Base-by-base conservation (phyloP, 768 basidiomycete species). In the Candolleomyces aberdarensis region DNA sequence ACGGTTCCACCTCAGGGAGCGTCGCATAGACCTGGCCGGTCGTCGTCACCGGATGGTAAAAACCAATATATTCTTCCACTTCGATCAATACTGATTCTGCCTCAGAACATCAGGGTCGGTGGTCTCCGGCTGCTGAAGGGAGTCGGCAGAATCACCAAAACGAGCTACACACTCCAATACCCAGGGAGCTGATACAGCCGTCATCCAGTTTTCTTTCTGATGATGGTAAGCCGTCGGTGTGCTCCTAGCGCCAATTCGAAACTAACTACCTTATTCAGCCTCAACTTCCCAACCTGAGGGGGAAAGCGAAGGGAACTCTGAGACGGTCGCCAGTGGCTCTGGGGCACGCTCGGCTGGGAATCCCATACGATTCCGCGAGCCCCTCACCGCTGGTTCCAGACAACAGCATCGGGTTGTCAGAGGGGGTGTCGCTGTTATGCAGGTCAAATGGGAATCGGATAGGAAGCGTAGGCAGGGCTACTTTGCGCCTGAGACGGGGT, bases 391-490 rank as follows among this genome's bases (percentile, higher is more conserved):
- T 3, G 32, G 19, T n/a, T 62, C 61, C 14, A 43, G 61, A 11
- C 49, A 53, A 31, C 56, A 62, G 32, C 61, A 56, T 9, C 55
- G 55, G 26, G 56, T 62, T 17, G 47, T 57, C 32, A 51, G 36
- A 53, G 59, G 66, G 7, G 65, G 64, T 13, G 40, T 62, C 20
- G 32, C 66, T 20, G 49, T 62, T 40, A 62, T 69, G 19, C 69
- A 68, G 29, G 65, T 73, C 19, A 73, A 73, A 58, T 73, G 72
- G 72, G 72, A 73, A 47, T 70, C 68, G 2, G 72, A 73, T 39
- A 60, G 72, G 46, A 73, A 73, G 60, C 71, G 72, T 50, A 62
- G 72, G 53, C 72, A 73, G 55, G 72, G 71, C 10, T 73, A 73
- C 50, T 71, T 70, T 59, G 66, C 72, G 14, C 69, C 66, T 57